Evolutionary conservation across 2,329 filamentous ascomycete genomes (phyloP).

Genomic region (Pyrenophora graminea): DNA sequence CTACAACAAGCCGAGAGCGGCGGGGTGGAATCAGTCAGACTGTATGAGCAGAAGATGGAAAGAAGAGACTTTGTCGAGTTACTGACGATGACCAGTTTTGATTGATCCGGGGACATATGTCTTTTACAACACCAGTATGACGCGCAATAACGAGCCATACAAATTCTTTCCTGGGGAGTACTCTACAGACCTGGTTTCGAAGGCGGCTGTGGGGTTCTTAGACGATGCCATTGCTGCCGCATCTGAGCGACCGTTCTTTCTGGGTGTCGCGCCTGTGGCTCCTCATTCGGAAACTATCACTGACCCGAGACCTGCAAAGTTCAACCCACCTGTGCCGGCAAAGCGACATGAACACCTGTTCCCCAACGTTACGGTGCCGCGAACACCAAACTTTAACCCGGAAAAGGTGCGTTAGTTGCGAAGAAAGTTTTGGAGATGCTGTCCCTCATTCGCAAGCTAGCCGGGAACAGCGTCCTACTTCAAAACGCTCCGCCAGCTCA

Average conservation of each 20-base stretch:
- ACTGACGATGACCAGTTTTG: conserved; percentile 38
- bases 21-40: conserved; percentile 63
- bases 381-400: conserved; percentile 70
- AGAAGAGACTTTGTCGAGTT: background rate
- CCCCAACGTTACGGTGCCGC: conserved; percentile 61
- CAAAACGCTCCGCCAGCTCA: conserved; percentile 44
- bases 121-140: conserved; percentile 68
- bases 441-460: background rate
- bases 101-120: conserved; percentile 70
- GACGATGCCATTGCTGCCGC: conserved; percentile 58
- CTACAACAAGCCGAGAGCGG: conserved; percentile 62
- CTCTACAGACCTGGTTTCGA: conserved; percentile 62
- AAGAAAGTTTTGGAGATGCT: background rate
- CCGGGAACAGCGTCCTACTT: conserved; percentile 27
- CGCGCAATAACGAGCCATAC: conserved; percentile 62
- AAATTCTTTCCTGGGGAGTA: conserved; percentile 61
- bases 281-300: conserved; percentile 57
- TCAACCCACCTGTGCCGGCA: conserved; percentile 62
- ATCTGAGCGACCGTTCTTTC: conserved; percentile 65
- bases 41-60: conserved; percentile 19
- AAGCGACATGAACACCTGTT: conserved; percentile 68
- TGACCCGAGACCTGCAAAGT: conserved; percentile 18
- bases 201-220: conserved; percentile 64
- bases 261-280: conserved; percentile 67
- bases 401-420: conserved; percentile 40